phyloP scores from a whole-genome alignment of 768 basidiomycete species.

The Exsudoporus frostii region DNA sequence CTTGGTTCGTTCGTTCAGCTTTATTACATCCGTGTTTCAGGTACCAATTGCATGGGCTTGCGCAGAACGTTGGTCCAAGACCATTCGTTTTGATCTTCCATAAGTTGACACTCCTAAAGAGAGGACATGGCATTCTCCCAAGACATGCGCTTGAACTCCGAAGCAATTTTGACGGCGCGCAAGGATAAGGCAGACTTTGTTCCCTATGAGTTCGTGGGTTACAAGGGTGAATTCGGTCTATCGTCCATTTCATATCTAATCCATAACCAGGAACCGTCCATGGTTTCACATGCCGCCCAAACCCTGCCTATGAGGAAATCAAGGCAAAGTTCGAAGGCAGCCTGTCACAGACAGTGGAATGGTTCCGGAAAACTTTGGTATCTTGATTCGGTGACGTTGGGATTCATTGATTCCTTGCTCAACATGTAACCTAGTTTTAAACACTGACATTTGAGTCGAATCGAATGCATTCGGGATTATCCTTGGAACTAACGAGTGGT shows the following conservation, averaged over 20 bases:
- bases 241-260: slow-evolving; percentile 1
- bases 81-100: neutral
- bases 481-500: neutral
- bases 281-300: slow-evolving; percentile 48
- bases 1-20: neutral
- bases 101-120: slow-evolving; percentile 10
- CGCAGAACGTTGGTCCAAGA: slow-evolving; percentile 32
- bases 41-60: slow-evolving; percentile 34
- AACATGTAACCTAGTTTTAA: neutral
- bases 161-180: slow-evolving; percentile 31
- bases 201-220: slow-evolving; percentile 36
- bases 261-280: slow-evolving; percentile 41
- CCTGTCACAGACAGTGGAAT: slow-evolving; percentile 39
- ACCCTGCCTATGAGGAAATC: slow-evolving; percentile 40
- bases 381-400: neutral
- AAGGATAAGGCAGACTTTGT: slow-evolving; percentile 27
- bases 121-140: slow-evolving; percentile 34
- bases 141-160: slow-evolving; percentile 24
- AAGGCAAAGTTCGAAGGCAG: slow-evolving; percentile 44
- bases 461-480: neutral
- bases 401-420: neutral
- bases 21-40: slow-evolving; percentile 2
- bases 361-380: slow-evolving; percentile 39
- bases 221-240: slow-evolving; percentile 28
- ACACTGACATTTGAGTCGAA: neutral